Percentiles rank a stretch among this genome's conserved stretches.
Conservation (phyloP, 169 alveolate species). For the Toxoplasma gondii region DNA sequence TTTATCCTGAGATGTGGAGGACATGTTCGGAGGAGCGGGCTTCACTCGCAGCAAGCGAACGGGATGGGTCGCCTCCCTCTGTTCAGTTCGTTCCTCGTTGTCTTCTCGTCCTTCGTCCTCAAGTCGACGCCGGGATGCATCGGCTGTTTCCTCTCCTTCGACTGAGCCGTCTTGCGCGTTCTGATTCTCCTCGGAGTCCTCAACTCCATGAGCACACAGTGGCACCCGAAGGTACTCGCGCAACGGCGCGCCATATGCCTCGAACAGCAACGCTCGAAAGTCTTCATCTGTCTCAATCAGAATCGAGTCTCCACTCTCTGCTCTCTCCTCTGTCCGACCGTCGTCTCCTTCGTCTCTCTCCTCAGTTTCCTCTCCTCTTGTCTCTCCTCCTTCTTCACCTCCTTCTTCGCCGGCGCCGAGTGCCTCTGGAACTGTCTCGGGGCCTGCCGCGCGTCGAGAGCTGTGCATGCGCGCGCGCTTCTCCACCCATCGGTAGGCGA, state of each 20-base stretch:
- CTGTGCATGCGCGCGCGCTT: not conserved
- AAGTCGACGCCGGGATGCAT: not conserved
- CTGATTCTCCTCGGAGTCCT: not conserved
- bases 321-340: not conserved
- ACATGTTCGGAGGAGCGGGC: not conserved
- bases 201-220: not conserved
- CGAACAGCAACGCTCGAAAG: not conserved
- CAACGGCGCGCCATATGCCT: not conserved
- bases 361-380: not conserved
- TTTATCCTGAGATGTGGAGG: not conserved
- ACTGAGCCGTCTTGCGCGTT: no score
- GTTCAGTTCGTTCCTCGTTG: no score
- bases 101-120: not conserved
- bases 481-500: not conserved
- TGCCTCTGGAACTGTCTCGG: not conserved
- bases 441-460: not conserved
- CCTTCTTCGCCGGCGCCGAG: not conserved
- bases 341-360: not conserved
- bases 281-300: constrained; percentile 1
- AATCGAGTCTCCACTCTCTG: not conserved
- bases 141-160: not conserved
- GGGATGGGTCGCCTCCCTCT: not conserved
- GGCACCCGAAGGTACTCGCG: not conserved
- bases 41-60: not conserved
- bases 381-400: not conserved